These are phyloP conservation scores for Magnaporthiopsis rhizophila DNA, from an alignment of 2,329 filamentous ascomycete genomes.

Conservation along the genomic window DNA sequence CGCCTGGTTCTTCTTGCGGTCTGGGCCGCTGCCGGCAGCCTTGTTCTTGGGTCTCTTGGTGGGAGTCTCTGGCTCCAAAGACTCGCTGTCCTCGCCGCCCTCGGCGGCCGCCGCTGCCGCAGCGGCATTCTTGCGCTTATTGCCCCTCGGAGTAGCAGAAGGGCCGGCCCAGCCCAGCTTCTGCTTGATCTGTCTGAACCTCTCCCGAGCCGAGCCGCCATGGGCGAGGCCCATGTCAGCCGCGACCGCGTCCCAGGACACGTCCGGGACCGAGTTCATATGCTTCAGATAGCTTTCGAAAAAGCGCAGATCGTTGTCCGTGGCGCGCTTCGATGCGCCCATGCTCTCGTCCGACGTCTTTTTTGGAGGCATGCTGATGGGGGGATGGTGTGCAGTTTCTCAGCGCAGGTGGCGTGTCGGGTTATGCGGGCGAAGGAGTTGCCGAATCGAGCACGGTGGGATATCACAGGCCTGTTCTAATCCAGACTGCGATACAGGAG, in stretches of 20 bases:
- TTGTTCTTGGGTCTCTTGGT: constrained; percentile 9
- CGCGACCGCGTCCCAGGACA: constrained; percentile 18
- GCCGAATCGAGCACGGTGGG: not conserved
- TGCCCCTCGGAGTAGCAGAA: constrained; percentile 7
- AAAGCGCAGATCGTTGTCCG: constrained; percentile 5
- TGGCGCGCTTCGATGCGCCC: not conserved
- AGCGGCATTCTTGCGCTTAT: constrained; percentile 8
- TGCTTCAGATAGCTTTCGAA: constrained; percentile 5
- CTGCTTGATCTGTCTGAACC: constrained; percentile 17
- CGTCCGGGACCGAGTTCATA: constrained; percentile 5
- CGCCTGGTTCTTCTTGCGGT: not conserved
- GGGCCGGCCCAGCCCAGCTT: constrained; percentile 9
- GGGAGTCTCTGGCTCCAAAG: not conserved
- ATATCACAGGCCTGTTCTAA: not conserved
- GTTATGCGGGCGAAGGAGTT: not conserved
- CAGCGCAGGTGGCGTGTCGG: too few relatives aligned
- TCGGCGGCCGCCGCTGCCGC: constrained; percentile 6
- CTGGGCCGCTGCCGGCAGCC: not conserved
- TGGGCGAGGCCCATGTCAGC: constrained; percentile 6
- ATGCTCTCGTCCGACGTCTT: not conserved
- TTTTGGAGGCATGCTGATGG: not conserved
- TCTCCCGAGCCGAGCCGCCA: constrained; percentile 5
- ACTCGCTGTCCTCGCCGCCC: constrained; percentile 5
- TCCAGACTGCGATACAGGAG: too few relatives aligned
- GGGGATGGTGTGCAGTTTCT: not conserved